Evolutionary conservation across 2,329 filamentous ascomycete genomes (phyloP).

Genomic region (Sclerotinia trifoliorum): DNA sequence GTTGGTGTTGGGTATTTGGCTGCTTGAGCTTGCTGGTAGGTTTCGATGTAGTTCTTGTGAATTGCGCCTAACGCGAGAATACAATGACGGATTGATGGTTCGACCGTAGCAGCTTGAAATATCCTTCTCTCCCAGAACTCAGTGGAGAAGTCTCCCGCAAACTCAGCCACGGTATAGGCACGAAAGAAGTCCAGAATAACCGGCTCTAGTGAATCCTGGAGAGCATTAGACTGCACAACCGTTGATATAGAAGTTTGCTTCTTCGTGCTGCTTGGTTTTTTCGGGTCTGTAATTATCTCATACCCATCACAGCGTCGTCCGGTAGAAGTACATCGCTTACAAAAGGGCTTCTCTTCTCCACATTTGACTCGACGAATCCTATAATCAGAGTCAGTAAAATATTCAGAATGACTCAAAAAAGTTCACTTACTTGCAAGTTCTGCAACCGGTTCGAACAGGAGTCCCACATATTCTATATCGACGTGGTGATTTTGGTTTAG

Average conservation of each 20-base stretch:
- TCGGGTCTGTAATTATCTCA: conserved; percentile 20
- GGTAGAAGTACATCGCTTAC: conserved; percentile 37
- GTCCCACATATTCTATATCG: conserved; percentile 37
- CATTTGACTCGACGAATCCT: conserved; percentile 39
- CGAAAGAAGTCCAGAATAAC: conserved; percentile 33
- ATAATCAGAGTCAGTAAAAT: conserved; percentile 15
- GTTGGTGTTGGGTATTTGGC: conserved; percentile 10
- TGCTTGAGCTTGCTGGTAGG: conserved; percentile 46
- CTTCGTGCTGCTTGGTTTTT: background rate
- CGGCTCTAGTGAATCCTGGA: conserved; percentile 31
- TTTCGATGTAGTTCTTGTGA: conserved; percentile 38
- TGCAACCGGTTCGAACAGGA: conserved; percentile 35
- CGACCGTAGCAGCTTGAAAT: conserved; percentile 29
- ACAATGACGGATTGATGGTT: conserved; percentile 36
- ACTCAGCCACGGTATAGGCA: conserved; percentile 30
- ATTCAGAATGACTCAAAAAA: background rate
- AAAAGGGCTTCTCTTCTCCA: conserved; percentile 38
- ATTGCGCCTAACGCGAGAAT: conserved; percentile 37
- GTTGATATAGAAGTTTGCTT: background rate
- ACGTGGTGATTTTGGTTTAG: conserved; percentile 31
- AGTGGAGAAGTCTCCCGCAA: conserved; percentile 32
- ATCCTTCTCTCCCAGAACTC: conserved; percentile 37
- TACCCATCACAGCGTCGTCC: conserved; percentile 39
- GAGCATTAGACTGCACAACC: background rate
- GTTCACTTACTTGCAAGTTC: conserved; percentile 37